These are phyloP conservation scores for Cercospora sojina DNA, from an alignment of 2,329 filamentous ascomycete genomes.

Conservation along the genomic window DNA sequence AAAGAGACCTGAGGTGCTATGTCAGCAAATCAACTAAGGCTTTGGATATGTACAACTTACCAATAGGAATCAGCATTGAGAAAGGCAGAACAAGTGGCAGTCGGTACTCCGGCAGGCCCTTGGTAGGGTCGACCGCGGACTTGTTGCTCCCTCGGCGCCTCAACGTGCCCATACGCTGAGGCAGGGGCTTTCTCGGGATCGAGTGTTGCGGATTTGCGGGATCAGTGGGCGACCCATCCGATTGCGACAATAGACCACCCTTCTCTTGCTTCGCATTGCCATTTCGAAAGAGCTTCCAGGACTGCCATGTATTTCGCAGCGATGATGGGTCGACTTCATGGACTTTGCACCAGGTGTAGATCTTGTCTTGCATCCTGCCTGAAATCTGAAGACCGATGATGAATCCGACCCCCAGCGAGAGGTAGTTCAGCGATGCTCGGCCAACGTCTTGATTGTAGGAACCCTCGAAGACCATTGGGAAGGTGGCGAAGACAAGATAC, in stretches of 20 bases:
- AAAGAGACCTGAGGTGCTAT: constrained; percentile 21
- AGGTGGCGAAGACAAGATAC: constrained; percentile 32
- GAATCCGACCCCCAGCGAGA: constrained; percentile 49
- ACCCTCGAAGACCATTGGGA: constrained; percentile 27
- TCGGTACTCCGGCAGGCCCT: constrained; percentile 43
- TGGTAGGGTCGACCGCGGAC: constrained; percentile 24
- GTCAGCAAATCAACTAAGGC: neutral
- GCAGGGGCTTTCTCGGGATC: constrained; percentile 20
- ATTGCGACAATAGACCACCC: constrained; percentile 14
- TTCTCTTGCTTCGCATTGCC: constrained; percentile 9
- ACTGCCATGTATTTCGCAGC: constrained; percentile 16
- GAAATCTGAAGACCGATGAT: constrained; percentile 44
- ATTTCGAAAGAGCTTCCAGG: constrained; percentile 17
- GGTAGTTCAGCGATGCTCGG: constrained; percentile 30
- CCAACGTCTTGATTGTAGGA: constrained; percentile 29
- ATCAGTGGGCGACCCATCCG: neutral
- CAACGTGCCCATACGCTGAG: constrained; percentile 2
- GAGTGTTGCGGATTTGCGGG: neutral
- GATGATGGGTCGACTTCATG: constrained; percentile 26
- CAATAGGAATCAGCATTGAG: constrained; percentile 27
- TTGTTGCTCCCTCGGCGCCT: constrained; percentile 11
- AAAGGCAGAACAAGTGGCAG: constrained; percentile 53
- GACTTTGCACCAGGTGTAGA: constrained; percentile 27
- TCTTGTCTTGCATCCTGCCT: constrained; percentile 26
- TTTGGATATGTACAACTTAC: neutral